Conservation (phyloP, 257 asterid species). For the Rehmannia glutinosa region DNA sequence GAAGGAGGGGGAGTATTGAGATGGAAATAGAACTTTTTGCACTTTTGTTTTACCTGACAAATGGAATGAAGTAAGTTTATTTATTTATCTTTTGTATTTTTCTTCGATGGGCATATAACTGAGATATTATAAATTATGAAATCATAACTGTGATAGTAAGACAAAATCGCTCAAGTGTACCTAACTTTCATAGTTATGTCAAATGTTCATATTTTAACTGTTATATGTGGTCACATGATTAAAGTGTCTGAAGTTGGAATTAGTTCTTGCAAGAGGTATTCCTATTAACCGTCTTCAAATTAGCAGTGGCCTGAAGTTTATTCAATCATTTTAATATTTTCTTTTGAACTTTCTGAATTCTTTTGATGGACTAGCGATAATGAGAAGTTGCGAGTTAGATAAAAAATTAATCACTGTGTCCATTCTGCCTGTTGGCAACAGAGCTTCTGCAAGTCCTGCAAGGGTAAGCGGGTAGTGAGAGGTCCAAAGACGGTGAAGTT, state of each 20-base stretch:
- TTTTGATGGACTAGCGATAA: background rate
- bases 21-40: too few species aligned
- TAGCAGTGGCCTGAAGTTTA: background rate
- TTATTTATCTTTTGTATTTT: too few species aligned
- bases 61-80: background rate
- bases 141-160: background rate
- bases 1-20: too few species aligned
- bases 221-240: background rate
- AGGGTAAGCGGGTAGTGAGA: constrained; percentile 65
- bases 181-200: background rate
- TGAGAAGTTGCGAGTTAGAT: background rate
- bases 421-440: constrained; percentile 31
- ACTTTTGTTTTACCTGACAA: background rate
- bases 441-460: constrained; percentile 88
- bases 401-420: constrained; percentile 5
- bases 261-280: constrained; percentile 5
- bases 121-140: background rate
- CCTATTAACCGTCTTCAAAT: background rate
- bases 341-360: background rate
- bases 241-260: background rate
- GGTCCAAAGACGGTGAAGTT: constrained; percentile 76
- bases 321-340: background rate
- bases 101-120: background rate
- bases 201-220: background rate
- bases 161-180: background rate